phyloP scores from a whole-genome alignment of 768 basidiomycete genomes.

The Rhizopogon vinicolor region DNA sequence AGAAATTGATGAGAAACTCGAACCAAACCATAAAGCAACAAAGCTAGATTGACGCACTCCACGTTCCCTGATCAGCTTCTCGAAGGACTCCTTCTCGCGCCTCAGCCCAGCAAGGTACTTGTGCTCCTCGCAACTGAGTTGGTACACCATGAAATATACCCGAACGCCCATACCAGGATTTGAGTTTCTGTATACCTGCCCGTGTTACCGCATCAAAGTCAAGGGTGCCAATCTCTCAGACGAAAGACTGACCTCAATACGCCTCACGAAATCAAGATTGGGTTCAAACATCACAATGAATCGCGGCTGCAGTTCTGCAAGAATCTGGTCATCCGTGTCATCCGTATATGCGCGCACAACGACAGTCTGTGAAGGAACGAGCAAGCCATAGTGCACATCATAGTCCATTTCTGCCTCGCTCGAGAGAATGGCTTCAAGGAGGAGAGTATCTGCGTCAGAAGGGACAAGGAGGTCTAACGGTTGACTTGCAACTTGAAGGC shows the following conservation, averaged over 20 bases:
- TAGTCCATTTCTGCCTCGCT: conserved; percentile 51
- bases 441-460: conserved; percentile 15
- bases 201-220: background rate
- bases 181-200: conserved; percentile 80
- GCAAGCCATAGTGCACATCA: conserved; percentile 74
- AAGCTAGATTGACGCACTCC: conserved; percentile 52
- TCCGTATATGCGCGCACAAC: conserved; percentile 86
- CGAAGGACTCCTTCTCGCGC: conserved; percentile 92
- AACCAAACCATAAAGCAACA: background rate
- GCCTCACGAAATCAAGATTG: conserved; percentile 85
- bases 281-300: conserved; percentile 98
- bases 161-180: conserved; percentile 80
- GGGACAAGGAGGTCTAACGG: conserved; percentile 8
- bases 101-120: conserved; percentile 87
- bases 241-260: conserved; percentile 68
- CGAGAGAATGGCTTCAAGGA: conserved; percentile 20
- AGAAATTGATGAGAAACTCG: background rate
- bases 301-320: conserved; percentile 83
- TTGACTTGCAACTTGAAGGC: conserved; percentile 13
- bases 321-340: conserved; percentile 85
- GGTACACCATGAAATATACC: conserved; percentile 96
- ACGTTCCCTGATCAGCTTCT: conserved; percentile 87
- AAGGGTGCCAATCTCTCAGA: background rate
- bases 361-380: conserved; percentile 75
- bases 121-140: conserved; percentile 91